A percentile compares a stretch with the other conserved stretches of the same genome.
These are phyloP conservation scores for Populus hybrid DNA, from an alignment of 441 rosid genomes.

Conservation along the genomic window DNA sequence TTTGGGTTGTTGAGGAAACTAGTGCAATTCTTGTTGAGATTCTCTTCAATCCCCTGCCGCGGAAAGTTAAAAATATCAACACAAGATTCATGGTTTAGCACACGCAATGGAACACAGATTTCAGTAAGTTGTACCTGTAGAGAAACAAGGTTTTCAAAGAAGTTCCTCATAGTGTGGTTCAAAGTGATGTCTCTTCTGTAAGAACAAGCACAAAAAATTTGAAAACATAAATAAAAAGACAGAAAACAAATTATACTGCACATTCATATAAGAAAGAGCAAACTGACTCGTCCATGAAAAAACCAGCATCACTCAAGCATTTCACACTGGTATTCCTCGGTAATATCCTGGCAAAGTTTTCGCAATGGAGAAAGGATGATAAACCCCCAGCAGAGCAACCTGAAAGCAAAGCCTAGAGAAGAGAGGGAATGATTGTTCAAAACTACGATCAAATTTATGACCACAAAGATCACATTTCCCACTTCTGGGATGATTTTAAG, in stretches of 20 bases:
- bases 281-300: conserved; percentile 76
- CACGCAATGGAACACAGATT: not conserved
- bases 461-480: not conserved
- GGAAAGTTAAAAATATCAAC: conserved; percentile 9
- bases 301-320: conserved; percentile 93
- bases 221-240: not conserved
- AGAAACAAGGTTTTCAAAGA: conserved; percentile 49
- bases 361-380: conserved; percentile 73
- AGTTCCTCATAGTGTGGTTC: conserved; percentile 63
- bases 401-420: conserved; percentile 68
- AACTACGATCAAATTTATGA: not conserved
- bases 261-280: not conserved
- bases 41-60: conserved; percentile 62
- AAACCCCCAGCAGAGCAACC: conserved; percentile 98
- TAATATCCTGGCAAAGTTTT: conserved; percentile 51
- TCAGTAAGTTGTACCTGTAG: conserved; percentile 49
- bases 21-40: conserved; percentile 61
- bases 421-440: not conserved
- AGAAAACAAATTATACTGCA: not conserved
- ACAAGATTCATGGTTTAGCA: not conserved
- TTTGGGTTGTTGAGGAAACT: conserved; percentile 37
- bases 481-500: not conserved
- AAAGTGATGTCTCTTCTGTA: conserved; percentile 62
- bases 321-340: conserved; percentile 56
- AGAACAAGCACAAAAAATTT: conserved; percentile 1